Evolutionary conservation across 108 stramenopile species (phyloP), one percentile per base, ranked within the genome.

Genomic region (Parmales sp.): DNA sequence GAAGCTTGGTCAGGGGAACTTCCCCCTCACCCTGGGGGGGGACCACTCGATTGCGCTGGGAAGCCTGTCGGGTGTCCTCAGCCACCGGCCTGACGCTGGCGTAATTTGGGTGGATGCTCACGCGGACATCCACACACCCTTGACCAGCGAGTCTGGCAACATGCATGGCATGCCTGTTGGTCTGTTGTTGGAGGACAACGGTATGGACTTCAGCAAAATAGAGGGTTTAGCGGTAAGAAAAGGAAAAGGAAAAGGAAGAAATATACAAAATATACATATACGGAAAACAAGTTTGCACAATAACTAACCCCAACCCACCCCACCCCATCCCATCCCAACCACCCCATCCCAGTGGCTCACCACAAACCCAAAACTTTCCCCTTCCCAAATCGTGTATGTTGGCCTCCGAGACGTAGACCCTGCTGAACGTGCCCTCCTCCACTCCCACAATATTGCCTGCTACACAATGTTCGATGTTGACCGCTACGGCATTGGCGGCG

Each of bases 21-120:
- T 97, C 70, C 91, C 90, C 1, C 77, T 98, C 69, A 86, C 90
- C 51, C 66, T 98, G 19, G 96, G 96, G 44, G 98, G 98, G n/a
- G 98, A 99, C 75, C 98, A 99, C 74, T 89, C 86, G 45, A 86
- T 98, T 63, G 90, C 90, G n/a, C 69, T 95, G 26, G 98, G 98
- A 34, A 86, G 87, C 19, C 68, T 99, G 51, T 83, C 94, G 1
- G 97, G 93, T 38, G 76, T 97, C 19, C 82, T 98, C 25, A 71
- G 79, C 50, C 84, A 79, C 0, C 71, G 81, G 65, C 97, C 95
- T 0, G 72, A 95, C 38, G 88, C 92, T n/a, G 88, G 92, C 16
- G 82, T 99, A 34, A 82, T 99, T 63, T 99, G 98, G 98, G 92
- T 98, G 8, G 98, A 99, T 80, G 98, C 98, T 0, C 98, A 99